These are phyloP conservation scores for Penstemon newberryi DNA, from an alignment of 257 asterid genomes.

Conservation along the genomic window DNA sequence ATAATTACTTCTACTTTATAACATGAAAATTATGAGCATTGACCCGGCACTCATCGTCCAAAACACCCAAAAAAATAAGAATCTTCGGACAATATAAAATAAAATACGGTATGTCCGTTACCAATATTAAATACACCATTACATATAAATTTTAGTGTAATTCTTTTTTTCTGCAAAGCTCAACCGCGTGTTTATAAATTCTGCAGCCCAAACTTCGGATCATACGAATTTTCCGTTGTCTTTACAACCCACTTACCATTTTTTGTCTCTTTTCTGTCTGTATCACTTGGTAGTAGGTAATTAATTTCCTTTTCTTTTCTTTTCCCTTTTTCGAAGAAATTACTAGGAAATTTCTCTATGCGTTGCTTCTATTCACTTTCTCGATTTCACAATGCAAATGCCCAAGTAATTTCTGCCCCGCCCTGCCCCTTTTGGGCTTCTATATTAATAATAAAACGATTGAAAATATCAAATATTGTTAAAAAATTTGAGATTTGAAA, in stretches of 20 bases:
- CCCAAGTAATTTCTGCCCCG: conserved; percentile 1
- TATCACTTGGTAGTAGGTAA: not conserved
- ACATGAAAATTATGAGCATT: not conserved
- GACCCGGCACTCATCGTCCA: conserved; percentile 30
- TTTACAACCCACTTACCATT: not conserved
- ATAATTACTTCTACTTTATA: too few species aligned
- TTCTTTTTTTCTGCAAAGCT: conserved; percentile 10
- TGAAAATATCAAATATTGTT: not conserved
- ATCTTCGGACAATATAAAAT: conserved; percentile 3
- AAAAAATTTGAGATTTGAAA: not conserved
- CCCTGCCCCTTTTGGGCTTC: not conserved
- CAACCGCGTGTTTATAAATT: too few species aligned
- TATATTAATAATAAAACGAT: not conserved
- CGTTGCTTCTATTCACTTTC: conserved; percentile 1
- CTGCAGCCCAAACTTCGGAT: conserved; percentile 29
- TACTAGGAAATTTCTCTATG: conserved; percentile 24
- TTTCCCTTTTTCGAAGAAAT: conserved; percentile 1
- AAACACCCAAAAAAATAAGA: conserved; percentile 33
- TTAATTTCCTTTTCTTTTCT: not conserved
- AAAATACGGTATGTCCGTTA: conserved; percentile 25
- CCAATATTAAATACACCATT: conserved; percentile 4
- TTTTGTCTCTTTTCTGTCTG: not conserved
- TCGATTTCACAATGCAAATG: not conserved
- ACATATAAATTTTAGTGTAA: too few species aligned
- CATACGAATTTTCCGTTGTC: conserved; percentile 5